Percentiles rank a stretch among this genome's conserved stretches.
Evolutionary conservation across 257 asterid genomes (phyloP).

Genomic region (Henckelia pumila): DNA sequence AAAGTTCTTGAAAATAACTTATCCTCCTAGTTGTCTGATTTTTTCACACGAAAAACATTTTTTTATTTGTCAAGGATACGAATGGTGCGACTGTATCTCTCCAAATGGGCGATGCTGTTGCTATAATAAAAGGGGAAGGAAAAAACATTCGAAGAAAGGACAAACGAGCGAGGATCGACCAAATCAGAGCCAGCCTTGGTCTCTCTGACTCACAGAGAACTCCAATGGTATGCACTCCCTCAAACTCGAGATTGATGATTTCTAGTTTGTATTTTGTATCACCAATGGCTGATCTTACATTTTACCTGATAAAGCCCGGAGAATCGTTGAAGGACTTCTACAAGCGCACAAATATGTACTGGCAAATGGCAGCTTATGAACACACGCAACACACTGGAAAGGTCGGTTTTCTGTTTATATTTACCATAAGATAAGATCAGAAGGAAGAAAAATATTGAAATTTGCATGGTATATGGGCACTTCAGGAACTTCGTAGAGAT

Average conservation of each 20-base stretch:
- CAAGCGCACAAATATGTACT: constrained; percentile 89
- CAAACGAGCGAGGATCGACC: constrained; percentile 83
- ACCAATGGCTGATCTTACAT: constrained; percentile 16
- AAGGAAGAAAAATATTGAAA: not conserved
- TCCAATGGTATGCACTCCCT: constrained; percentile 54
- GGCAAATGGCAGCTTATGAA: constrained; percentile 99
- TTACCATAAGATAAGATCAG: not conserved
- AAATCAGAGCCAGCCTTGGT: constrained; percentile 94
- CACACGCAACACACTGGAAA: constrained; percentile 99
- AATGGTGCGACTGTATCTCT: constrained; percentile 41
- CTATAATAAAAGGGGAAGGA: constrained; percentile 83
- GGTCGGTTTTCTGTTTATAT: constrained; percentile 48
- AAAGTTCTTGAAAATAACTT: constrained; percentile 15
- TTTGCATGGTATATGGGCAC: not conserved
- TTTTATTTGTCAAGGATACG: constrained; percentile 39
- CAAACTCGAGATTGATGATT: constrained; percentile 11
- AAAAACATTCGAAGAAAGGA: constrained; percentile 85
- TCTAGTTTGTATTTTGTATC: not conserved
- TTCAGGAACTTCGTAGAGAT: constrained; percentile 91
- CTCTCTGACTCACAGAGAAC: constrained; percentile 98
- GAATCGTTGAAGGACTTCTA: constrained; percentile 90
- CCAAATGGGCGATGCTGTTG: constrained; percentile 84
- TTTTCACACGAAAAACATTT: constrained; percentile 15
- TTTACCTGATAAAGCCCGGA: constrained; percentile 60
- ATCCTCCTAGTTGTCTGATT: not conserved